Percentiles rank a stretch among this genome's conserved stretches.
phyloP scores from a whole-genome alignment of 2,329 filamentous ascomycete species.

The Alternaria arborescens region DNA sequence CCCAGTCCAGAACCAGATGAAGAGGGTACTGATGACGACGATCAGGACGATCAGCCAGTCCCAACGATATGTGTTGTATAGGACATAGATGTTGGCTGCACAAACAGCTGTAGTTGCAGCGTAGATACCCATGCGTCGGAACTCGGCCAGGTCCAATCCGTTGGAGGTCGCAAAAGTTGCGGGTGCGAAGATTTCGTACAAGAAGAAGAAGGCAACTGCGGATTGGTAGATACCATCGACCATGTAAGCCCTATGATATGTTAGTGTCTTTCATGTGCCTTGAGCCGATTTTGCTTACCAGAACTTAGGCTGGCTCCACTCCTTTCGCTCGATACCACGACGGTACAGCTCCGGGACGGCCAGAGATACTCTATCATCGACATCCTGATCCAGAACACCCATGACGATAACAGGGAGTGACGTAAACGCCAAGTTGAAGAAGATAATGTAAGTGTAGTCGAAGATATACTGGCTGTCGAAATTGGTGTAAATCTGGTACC shows the following conservation, averaged over 20 bases:
- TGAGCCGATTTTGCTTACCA: constrained; percentile 70
- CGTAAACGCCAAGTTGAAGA: constrained; percentile 97
- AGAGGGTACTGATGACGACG: constrained; percentile 79
- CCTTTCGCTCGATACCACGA: constrained; percentile 90
- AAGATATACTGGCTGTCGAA: constrained; percentile 97
- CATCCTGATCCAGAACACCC: constrained; percentile 96
- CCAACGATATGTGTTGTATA: constrained; percentile 97
- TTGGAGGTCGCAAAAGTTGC: constrained; percentile 75
- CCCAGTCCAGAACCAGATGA: constrained; percentile 96
- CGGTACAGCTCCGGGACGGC: constrained; percentile 96
- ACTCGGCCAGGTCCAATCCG: constrained; percentile 79
- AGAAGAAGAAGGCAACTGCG: constrained; percentile 90
- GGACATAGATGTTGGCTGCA: constrained; percentile 91
- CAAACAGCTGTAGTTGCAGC: constrained; percentile 84
- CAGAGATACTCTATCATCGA: constrained; percentile 90
- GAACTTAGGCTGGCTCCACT: constrained; percentile 97
- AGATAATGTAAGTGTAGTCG: constrained; percentile 96
- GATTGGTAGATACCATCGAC: constrained; percentile 93
- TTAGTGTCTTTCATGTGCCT: constrained; percentile 22
- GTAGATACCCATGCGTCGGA: constrained; percentile 85
- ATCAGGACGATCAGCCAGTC: constrained; percentile 94
- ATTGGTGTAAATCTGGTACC: constrained; percentile 95
- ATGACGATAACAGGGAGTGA: constrained; percentile 94
- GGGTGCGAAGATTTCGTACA: constrained; percentile 78
- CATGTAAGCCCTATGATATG: constrained; percentile 75